phyloP scores from a whole-genome alignment of 2,329 filamentous ascomycete species.

The Pseudogymnoascus sp. region DNA sequence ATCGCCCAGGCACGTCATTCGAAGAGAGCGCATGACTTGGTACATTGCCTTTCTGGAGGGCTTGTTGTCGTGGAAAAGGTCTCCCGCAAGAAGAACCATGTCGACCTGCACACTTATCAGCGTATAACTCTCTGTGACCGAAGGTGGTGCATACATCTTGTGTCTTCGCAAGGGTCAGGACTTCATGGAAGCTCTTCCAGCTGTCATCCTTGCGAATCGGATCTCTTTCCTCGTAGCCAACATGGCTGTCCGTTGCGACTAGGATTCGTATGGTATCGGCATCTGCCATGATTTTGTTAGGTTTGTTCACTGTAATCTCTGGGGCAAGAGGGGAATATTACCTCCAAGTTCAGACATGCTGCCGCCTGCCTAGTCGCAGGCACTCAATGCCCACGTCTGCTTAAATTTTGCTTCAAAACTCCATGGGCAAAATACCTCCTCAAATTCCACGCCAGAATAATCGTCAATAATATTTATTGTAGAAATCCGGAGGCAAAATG shows the following conservation, averaged over 20 bases:
- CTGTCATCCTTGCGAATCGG: slow-evolving; percentile 93
- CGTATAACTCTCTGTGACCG: slow-evolving; percentile 11
- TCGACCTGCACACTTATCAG: slow-evolving; percentile 52
- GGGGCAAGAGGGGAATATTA: neutral
- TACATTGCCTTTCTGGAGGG: slow-evolving; percentile 93
- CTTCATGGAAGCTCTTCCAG: slow-evolving; percentile 92
- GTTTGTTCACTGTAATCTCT: neutral
- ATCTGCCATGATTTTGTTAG: slow-evolving; percentile 19
- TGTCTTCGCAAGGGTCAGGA: slow-evolving; percentile 79
- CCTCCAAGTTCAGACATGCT: slow-evolving; percentile 9
- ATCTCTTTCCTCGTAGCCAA: slow-evolving; percentile 91
- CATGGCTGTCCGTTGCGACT: slow-evolving; percentile 93
- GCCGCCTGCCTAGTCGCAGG: neutral
- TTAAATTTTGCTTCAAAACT: slow-evolving; percentile 5
- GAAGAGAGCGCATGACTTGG: slow-evolving; percentile 90
- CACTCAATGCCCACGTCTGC: slow-evolving; percentile 2
- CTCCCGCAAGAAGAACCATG: slow-evolving; percentile 91
- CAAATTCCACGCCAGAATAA: neutral
- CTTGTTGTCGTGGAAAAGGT: slow-evolving; percentile 97
- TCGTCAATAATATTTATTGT: neutral
- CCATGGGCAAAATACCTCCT: neutral
- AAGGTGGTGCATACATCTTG: slow-evolving; percentile 54
- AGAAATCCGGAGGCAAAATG: neutral
- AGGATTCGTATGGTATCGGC: slow-evolving; percentile 90
- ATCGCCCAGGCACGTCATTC: slow-evolving; percentile 89